phyloP scores from a whole-genome alignment of 2,329 filamentous ascomycete species.

The Claviceps paspali region DNA sequence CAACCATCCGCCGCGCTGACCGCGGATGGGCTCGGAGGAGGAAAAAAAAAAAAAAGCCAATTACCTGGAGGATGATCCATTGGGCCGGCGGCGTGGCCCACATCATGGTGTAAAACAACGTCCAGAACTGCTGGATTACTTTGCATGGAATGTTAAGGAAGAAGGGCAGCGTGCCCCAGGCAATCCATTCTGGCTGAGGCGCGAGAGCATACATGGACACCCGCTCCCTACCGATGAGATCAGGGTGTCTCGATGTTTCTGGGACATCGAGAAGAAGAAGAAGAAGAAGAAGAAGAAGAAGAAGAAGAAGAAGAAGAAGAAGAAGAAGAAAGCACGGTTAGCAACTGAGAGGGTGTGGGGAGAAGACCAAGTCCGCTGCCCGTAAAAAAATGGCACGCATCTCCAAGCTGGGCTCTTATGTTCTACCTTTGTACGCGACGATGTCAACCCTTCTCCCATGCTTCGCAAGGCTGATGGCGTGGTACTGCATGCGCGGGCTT shows the following conservation, averaged over 20 bases:
- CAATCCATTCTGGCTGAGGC: conserved; percentile 50
- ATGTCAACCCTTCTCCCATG: conserved; percentile 69
- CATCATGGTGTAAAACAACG: conserved; percentile 54
- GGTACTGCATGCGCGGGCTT: conserved; percentile 97
- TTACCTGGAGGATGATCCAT: conserved; percentile 74
- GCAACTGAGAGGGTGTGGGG: too few relatives aligned
- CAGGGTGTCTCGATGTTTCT: conserved; percentile 72
- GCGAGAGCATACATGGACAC: conserved; percentile 59
- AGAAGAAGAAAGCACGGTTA: neutral
- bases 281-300: neutral
- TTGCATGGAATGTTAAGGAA: conserved; percentile 67
- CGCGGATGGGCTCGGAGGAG: neutral
- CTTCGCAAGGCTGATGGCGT: conserved; percentile 80
- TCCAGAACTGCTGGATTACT: conserved; percentile 66
- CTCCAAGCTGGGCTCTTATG: neutral
- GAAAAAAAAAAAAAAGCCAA: conserved; percentile 4
- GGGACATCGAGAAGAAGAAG: neutral
- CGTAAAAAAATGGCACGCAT: too few relatives aligned
- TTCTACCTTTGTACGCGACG: conserved; percentile 68
- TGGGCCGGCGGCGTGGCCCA: conserved; percentile 59
- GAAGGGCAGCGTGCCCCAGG: conserved; percentile 59
- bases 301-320: neutral
- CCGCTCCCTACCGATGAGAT: conserved; percentile 50
- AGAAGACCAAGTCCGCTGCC: too few relatives aligned
- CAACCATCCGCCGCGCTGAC: neutral